Percentiles rank a stretch among this genome's conserved stretches.
These are phyloP conservation scores for Halenospora varia DNA, from an alignment of 495 filamentous ascomycete species.

Conservation along the genomic window DNA sequence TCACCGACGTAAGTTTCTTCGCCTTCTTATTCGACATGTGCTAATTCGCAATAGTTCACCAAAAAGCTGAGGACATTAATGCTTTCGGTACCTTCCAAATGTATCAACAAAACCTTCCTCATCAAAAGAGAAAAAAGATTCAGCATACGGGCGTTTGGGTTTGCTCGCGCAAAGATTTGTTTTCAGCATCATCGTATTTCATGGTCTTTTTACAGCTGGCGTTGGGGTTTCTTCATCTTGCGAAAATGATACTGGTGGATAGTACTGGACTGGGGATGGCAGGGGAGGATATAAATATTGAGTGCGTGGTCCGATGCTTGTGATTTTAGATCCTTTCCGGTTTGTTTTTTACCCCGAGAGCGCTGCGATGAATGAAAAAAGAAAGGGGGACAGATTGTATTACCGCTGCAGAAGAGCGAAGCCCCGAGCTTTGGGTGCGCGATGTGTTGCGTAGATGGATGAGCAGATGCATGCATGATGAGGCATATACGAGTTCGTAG, in stretches of 20 bases:
- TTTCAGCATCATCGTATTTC: constrained; percentile 10
- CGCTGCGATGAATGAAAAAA: background rate
- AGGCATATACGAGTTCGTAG: background rate
- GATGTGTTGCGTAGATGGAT: background rate
- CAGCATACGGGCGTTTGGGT: constrained; percentile 19
- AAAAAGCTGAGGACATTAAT: constrained; percentile 7
- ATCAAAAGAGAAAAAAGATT: constrained; percentile 15
- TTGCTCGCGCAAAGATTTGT: constrained; percentile 12
- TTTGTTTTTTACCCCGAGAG: background rate
- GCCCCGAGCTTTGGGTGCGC: background rate
- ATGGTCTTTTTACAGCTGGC: constrained; percentile 2
- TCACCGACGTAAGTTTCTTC: constrained; percentile 17
- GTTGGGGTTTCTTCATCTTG: constrained; percentile 6
- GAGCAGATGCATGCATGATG: background rate
- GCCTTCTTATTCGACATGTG: background rate
- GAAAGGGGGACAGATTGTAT: background rate
- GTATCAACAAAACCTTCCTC: constrained; percentile 11
- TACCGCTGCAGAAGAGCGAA: background rate
- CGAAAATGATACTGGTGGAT: background rate
- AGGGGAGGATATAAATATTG: background rate
- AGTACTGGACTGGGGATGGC: background rate
- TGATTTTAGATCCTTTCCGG: background rate
- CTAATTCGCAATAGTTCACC: constrained; percentile 6
- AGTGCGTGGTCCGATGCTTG: background rate
- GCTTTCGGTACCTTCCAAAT: background rate